phyloP scores from a whole-genome alignment of 306 rosid species.

The Alnus rubra region DNA sequence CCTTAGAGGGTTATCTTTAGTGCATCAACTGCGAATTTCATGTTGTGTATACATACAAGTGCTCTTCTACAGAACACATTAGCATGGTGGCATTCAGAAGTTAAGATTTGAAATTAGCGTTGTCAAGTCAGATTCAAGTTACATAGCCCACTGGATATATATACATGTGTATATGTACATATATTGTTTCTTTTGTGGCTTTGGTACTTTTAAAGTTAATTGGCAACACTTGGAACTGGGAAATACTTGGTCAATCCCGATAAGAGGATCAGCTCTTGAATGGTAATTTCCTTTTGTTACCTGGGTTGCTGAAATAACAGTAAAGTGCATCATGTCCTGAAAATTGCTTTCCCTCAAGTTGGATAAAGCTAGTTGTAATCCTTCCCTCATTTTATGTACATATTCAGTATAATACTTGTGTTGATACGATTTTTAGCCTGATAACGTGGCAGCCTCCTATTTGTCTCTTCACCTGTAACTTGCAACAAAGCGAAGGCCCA shows the following conservation, averaged over 20 bases:
- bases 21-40: too few relatives aligned
- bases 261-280: not conserved
- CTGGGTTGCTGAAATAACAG: not conserved
- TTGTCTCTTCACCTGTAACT: too few relatives aligned
- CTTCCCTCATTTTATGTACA: not conserved
- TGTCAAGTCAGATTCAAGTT: not conserved
- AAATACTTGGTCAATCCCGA: too few relatives aligned
- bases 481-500: too few relatives aligned
- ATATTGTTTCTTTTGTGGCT: not conserved
- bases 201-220: not conserved
- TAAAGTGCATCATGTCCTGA: not conserved
- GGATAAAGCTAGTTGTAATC: not conserved
- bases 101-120: not conserved
- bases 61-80: not conserved
- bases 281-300: not conserved
- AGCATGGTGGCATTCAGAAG: not conserved
- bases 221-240: not conserved
- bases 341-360: not conserved
- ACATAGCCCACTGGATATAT: not conserved
- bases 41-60: not conserved
- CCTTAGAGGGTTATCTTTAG: too few relatives aligned
- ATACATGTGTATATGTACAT: too few relatives aligned
- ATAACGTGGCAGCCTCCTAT: too few relatives aligned
- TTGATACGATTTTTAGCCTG: too few relatives aligned
- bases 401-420: not conserved